Evolutionary conservation across 257 asterid genomes (phyloP).

Genomic region (Fraxinus quadrangulata): DNA sequence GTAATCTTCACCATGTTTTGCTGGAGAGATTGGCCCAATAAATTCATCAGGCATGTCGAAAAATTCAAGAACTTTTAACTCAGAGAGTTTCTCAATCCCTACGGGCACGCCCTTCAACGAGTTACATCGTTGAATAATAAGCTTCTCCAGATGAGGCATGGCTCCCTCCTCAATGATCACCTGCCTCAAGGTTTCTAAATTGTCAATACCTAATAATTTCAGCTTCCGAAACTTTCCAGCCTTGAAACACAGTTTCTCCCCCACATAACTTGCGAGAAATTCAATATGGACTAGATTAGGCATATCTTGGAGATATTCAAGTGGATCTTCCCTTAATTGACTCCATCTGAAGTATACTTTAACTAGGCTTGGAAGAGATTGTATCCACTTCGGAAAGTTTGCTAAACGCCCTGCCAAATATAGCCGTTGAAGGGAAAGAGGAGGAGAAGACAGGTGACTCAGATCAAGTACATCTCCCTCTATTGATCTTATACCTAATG

Average conservation of each 20-base stretch:
- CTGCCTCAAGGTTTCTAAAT: constrained; percentile 3
- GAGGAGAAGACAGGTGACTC: neutral
- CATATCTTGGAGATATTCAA: constrained; percentile 28
- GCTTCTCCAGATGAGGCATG: constrained; percentile 29
- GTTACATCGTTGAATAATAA: constrained; percentile 14
- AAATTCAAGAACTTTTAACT: neutral
- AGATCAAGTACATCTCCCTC: neutral
- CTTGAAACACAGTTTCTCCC: neutral
- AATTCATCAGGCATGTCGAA: neutral
- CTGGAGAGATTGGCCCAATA: neutral
- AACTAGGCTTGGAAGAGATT: neutral
- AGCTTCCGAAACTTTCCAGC: neutral
- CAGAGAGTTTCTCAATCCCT: neutral
- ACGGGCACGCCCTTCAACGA: constrained; percentile 3
- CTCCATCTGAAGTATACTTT: neutral
- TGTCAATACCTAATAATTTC: neutral
- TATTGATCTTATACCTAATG: constrained; percentile 10
- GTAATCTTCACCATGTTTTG: too few relatives aligned
- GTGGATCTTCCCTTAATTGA: neutral
- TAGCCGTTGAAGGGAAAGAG: constrained; percentile 26
- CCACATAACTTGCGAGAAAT: constrained; percentile 23
- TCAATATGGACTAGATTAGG: constrained; percentile 27
- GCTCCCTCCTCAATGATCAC: constrained; percentile 24
- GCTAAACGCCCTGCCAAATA: neutral
- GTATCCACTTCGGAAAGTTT: neutral